Evolutionary conservation across 1,284 basidiomycete species (phyloP).

Genomic region (Tilletia indica): DNA sequence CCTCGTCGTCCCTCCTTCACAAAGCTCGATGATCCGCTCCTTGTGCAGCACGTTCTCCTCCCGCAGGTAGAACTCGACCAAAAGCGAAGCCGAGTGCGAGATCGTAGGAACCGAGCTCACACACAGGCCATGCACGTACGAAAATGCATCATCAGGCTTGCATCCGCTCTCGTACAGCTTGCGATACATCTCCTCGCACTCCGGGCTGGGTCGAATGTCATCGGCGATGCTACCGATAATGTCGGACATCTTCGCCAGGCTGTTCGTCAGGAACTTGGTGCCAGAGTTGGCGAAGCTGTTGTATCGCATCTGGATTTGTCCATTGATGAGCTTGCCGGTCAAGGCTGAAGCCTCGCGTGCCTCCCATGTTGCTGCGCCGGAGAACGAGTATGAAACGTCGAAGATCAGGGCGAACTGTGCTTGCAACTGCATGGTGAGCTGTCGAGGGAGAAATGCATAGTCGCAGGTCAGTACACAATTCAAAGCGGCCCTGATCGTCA

Average conservation of each 20-base stretch:
- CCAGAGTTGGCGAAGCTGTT: neutral
- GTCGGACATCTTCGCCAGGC: neutral
- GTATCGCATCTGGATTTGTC: neutral
- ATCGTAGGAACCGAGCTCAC: slow-evolving; percentile 15
- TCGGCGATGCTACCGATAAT: neutral
- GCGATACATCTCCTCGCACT: slow-evolving; percentile 17
- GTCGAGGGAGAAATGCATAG: neutral
- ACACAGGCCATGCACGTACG: slow-evolving; percentile 12
- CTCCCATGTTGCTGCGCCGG: slow-evolving; percentile 14
- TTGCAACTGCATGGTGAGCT: slow-evolving; percentile 10
- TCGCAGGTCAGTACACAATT: neutral
- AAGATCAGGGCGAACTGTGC: slow-evolving; percentile 10
- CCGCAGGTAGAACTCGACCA: slow-evolving; percentile 13
- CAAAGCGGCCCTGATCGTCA: neutral
- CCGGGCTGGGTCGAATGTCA: neutral
- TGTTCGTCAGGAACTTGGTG: slow-evolving; percentile 1
- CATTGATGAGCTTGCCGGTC: slow-evolving; percentile 5
- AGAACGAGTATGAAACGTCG: slow-evolving; percentile 15
- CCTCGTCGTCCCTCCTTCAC: neutral
- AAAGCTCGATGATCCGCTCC: neutral
- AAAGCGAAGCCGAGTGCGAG: slow-evolving; percentile 3
- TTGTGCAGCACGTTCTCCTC: slow-evolving; percentile 15
- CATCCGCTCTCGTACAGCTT: slow-evolving; percentile 2
- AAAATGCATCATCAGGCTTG: neutral
- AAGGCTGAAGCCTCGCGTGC: slow-evolving; percentile 7